Conservation (phyloP, 2,329 filamentous ascomycete genomes). For the Chrysoporthe austroafricana region DNA sequence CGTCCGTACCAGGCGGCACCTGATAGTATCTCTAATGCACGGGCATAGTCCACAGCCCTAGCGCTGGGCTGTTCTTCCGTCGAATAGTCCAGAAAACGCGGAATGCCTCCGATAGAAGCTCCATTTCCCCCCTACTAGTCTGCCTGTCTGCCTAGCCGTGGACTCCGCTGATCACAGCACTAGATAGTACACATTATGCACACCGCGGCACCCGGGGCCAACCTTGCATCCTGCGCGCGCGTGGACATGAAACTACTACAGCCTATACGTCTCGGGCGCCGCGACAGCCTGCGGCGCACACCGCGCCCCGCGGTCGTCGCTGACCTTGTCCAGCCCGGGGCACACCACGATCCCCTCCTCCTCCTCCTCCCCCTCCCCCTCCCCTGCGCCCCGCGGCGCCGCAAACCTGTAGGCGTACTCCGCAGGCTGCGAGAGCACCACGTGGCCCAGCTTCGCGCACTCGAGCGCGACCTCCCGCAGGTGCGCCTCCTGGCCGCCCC, state of each 20-base stretch:
- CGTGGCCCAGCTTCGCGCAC: conserved; percentile 46
- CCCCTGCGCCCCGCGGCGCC: neutral
- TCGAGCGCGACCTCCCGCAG: conserved; percentile 46
- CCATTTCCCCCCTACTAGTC: no score
- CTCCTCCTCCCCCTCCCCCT: neutral
- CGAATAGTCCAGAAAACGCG: no score
- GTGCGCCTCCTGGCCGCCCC: conserved; percentile 42
- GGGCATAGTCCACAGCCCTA: no score
- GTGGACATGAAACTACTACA: neutral
- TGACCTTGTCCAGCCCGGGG: conserved; percentile 24
- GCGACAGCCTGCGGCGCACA: conserved; percentile 19
- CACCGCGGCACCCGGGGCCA: neutral
- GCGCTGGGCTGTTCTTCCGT: no score
- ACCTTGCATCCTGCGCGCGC: neutral
- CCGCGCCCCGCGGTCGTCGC: conserved; percentile 18
- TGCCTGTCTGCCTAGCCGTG: no score
- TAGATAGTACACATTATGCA: no score
- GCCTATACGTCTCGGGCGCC: conserved; percentile 14
- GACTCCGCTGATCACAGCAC: no score
- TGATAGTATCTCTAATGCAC: neutral
- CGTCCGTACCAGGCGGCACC: neutral
- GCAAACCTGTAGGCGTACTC: conserved; percentile 33
- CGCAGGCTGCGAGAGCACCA: conserved; percentile 47
- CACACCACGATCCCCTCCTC: conserved; percentile 31
- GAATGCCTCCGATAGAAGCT: neutral